These are phyloP conservation scores for Arthroderma sp. DNA, from an alignment of 2,329 filamentous ascomycete species.

Conservation along the genomic window DNA sequence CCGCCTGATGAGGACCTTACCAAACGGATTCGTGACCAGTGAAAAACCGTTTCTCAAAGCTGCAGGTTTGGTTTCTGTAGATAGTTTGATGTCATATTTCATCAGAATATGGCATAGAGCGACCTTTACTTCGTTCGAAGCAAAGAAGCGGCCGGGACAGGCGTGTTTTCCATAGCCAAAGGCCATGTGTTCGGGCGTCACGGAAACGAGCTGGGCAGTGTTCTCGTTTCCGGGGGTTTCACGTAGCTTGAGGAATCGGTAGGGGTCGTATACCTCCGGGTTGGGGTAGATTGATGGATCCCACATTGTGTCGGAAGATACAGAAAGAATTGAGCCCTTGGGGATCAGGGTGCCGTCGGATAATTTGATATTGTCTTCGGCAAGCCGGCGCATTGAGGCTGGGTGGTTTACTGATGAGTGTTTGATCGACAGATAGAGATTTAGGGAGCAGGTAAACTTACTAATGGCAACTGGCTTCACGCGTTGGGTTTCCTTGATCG, in stretches of 20 bases:
- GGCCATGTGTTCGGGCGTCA: slow-evolving; percentile 9
- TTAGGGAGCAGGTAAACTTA: slow-evolving; percentile 1
- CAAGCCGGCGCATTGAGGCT: slow-evolving; percentile 9
- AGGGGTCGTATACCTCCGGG: slow-evolving; percentile 10
- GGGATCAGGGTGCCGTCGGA: slow-evolving; percentile 11
- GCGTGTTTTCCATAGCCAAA: slow-evolving; percentile 21
- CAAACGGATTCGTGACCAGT: no score
- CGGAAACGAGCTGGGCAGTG: slow-evolving; percentile 7
- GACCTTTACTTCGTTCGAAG: slow-evolving; percentile 22
- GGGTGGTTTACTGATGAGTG: no score
- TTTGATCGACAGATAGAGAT: no score
- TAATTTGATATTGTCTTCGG: slow-evolving; percentile 7
- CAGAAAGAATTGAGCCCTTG: slow-evolving; percentile 7
- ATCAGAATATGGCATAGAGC: slow-evolving; percentile 19
- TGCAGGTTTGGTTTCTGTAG: no score
- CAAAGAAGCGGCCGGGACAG: slow-evolving; percentile 25
- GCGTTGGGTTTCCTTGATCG: slow-evolving; percentile 29
- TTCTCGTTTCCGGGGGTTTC: slow-evolving; percentile 6
- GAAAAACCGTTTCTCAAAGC: no score
- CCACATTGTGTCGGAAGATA: slow-evolving; percentile 10
- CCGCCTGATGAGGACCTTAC: no score
- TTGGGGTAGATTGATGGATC: slow-evolving; percentile 10
- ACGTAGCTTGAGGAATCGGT: slow-evolving; percentile 10
- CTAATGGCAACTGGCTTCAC: slow-evolving; percentile 16
- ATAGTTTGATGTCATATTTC: slow-evolving; percentile 19